A percentile compares a stretch with the other conserved stretches of the same genome.
These are phyloP conservation scores for Cenchrus purpureus DNA, from an alignment of 176 grass and related monocot genomes.

Conservation along the genomic window DNA sequence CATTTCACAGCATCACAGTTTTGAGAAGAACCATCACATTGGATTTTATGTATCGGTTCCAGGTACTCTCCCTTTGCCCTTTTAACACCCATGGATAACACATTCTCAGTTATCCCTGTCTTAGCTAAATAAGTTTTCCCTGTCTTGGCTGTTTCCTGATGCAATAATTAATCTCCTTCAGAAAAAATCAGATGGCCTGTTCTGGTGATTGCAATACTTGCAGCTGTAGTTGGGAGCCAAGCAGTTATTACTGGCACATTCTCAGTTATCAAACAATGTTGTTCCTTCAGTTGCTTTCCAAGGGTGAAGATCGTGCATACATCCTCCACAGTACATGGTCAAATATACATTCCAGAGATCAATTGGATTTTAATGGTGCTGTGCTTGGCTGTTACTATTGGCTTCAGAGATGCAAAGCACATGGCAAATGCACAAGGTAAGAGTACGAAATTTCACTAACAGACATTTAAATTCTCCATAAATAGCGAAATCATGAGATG, in stretches of 20 bases:
- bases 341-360: slow-evolving; percentile 97
- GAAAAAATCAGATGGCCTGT: slow-evolving; percentile 97
- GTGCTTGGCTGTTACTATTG: slow-evolving; percentile 83
- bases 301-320: slow-evolving; percentile 93
- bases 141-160: slow-evolving; percentile 32
- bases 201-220: slow-evolving; percentile 79
- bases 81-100: slow-evolving; percentile 10
- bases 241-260: slow-evolving; percentile 93
- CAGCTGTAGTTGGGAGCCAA: slow-evolving; percentile 83
- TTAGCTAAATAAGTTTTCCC: background rate
- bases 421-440: slow-evolving; percentile 86
- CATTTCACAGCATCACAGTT: slow-evolving; percentile 82
- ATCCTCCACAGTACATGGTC: slow-evolving; percentile 77
- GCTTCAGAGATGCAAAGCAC: slow-evolving; percentile 84
- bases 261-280: slow-evolving; percentile 95
- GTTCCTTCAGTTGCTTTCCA: slow-evolving; percentile 80
- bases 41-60: slow-evolving; percentile 97
- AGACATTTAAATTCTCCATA: background rate
- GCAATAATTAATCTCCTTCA: slow-evolving; percentile 53
- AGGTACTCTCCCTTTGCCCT: slow-evolving; percentile 55
- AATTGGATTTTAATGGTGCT: slow-evolving; percentile 96
- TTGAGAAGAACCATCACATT: slow-evolving; percentile 67
- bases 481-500: background rate
- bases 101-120: background rate
- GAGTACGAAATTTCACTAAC: background rate